Percentiles rank a stretch among this genome's conserved stretches.
phyloP scores from a whole-genome alignment of 306 rosid genomes.

The Betula pendula region DNA sequence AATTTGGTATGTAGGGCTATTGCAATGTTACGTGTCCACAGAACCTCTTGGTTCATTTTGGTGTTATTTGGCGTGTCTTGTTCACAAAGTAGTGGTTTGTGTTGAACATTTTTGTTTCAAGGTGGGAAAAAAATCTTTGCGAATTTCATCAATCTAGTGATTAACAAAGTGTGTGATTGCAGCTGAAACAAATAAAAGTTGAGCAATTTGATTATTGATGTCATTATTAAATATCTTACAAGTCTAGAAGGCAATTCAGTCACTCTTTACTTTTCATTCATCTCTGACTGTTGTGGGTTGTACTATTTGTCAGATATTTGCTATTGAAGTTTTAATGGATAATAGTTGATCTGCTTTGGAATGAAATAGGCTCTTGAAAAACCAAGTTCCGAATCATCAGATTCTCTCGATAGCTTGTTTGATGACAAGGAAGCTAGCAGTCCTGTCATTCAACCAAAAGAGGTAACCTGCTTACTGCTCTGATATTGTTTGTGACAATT shows the following conservation, averaged over 20 bases:
- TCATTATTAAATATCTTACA: neutral
- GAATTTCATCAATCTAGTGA: neutral
- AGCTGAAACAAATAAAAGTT: neutral
- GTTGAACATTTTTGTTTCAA: neutral
- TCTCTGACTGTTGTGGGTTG: neutral
- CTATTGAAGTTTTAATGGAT: constrained; percentile 20
- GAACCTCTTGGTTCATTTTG: neutral
- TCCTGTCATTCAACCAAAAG: constrained; percentile 49
- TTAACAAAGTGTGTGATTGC: constrained; percentile 12
- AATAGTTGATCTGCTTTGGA: constrained; percentile 26
- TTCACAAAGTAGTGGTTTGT: neutral
- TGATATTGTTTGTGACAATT: constrained; percentile 14
- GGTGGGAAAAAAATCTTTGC: neutral
- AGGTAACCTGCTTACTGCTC: constrained; percentile 45
- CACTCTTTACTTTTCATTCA: neutral
- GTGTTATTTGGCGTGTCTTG: neutral
- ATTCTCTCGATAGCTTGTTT: constrained; percentile 88
- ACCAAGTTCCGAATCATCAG: constrained; percentile 64
- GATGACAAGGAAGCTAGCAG: constrained; percentile 53
- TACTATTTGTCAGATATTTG: constrained; percentile 18
- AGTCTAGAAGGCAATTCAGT: constrained; percentile 7
- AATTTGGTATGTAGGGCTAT: neutral
- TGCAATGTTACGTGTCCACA: neutral
- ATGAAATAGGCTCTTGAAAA: constrained; percentile 48
- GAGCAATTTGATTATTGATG: neutral